Percentiles rank a stretch among this genome's conserved stretches.
phyloP scores from a whole-genome alignment of 306 rosid genomes.

The Alnus rubra region DNA sequence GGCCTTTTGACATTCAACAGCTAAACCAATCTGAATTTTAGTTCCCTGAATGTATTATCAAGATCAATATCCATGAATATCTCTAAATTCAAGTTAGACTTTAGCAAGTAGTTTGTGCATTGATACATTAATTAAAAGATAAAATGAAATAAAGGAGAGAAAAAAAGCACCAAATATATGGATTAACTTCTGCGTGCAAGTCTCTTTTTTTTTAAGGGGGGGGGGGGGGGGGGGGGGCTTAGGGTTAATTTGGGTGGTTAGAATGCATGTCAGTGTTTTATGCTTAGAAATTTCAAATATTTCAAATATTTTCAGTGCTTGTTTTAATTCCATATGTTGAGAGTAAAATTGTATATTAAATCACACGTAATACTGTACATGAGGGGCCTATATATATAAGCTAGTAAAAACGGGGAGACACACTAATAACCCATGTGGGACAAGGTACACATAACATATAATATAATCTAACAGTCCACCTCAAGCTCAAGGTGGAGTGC shows the following conservation, averaged over 20 bases:
- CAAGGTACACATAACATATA: no score
- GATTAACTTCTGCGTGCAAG: background rate
- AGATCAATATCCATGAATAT: slow-evolving; percentile 11
- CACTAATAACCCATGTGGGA: no score
- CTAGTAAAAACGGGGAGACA: no score
- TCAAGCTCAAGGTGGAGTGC: no score
- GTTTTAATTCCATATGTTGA: background rate
- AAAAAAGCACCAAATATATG: slow-evolving; percentile 1
- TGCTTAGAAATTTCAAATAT: background rate
- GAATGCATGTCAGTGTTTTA: background rate
- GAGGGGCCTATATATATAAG: no score
- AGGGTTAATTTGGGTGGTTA: no score
- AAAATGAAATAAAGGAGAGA: background rate
- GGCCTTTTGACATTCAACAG: slow-evolving; percentile 86
- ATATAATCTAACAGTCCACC: no score
- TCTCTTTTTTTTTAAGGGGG: background rate
- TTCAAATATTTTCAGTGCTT: background rate
- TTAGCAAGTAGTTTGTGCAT: background rate
- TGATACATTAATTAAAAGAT: background rate
- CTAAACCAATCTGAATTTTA: slow-evolving; percentile 94
- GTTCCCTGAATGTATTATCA: slow-evolving; percentile 62
- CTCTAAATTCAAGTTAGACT: background rate
- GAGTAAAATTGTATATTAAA: no score
- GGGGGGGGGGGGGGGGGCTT: no score
- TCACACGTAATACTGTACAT: no score